phyloP scores from a whole-genome alignment of 495 filamentous ascomycete genomes.

The Hypoxylon trugodes region DNA sequence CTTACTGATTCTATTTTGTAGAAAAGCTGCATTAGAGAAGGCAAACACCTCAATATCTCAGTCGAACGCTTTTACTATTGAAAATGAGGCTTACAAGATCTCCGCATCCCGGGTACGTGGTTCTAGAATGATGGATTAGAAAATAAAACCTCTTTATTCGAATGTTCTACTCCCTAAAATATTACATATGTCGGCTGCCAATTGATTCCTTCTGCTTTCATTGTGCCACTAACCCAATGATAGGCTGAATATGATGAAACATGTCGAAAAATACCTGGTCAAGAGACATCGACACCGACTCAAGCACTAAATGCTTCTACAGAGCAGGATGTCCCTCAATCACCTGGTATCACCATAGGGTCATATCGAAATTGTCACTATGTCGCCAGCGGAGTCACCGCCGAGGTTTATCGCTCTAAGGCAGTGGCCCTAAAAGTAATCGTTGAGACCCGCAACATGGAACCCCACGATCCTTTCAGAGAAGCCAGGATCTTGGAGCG shows the following conservation, averaged over 20 bases:
- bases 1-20: constrained; percentile 7
- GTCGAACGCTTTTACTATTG: constrained; percentile 47
- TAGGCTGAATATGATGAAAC: constrained; percentile 58
- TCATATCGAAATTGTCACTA: constrained; percentile 73
- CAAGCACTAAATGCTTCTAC: constrained; percentile 15
- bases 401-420: constrained; percentile 72
- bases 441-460: constrained; percentile 70
- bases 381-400: constrained; percentile 79
- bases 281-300: background rate
- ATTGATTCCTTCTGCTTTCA: background rate
- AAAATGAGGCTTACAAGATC: constrained; percentile 55
- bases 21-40: constrained; percentile 34
- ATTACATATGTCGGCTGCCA: background rate
- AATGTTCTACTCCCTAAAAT: no score
- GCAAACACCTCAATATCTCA: constrained; percentile 29
- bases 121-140: no score
- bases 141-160: no score
- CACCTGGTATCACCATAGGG: constrained; percentile 69
- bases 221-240: constrained; percentile 22
- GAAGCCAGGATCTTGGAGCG: constrained; percentile 77
- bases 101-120: constrained; percentile 48
- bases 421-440: constrained; percentile 88
- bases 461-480: constrained; percentile 80
- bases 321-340: constrained; percentile 16
- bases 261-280: constrained; percentile 38